These are phyloP conservation scores for Termitomyces sp. DNA, from an alignment of 768 basidiomycete species.

Conservation along the genomic window DNA sequence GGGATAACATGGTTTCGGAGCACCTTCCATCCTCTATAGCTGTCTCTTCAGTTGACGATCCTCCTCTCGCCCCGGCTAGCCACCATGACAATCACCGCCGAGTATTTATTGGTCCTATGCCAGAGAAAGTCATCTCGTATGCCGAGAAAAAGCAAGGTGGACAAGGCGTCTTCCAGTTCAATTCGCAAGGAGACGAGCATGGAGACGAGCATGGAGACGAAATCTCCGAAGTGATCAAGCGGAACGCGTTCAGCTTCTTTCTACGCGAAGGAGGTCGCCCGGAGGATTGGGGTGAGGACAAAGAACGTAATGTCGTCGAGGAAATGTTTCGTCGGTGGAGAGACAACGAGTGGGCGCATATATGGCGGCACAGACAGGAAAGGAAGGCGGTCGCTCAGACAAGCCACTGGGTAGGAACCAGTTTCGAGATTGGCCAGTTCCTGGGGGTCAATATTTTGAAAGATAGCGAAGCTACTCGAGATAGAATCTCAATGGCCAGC, in stretches of 20 bases:
- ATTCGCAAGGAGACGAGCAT: slow-evolving; percentile 19
- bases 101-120: slow-evolving; percentile 76
- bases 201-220: slow-evolving; percentile 29
- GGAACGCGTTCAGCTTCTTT: slow-evolving; percentile 64
- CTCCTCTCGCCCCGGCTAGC: slow-evolving; percentile 5
- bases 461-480: slow-evolving; percentile 21
- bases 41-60: slow-evolving; percentile 8
- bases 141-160: slow-evolving; percentile 31
- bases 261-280: slow-evolving; percentile 57
- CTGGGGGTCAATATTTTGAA: slow-evolving; percentile 64
- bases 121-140: slow-evolving; percentile 50
- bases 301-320: slow-evolving; percentile 46
- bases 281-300: slow-evolving; percentile 64
- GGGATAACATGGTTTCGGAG: slow-evolving; percentile 7
- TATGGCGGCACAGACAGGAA: slow-evolving; percentile 35
- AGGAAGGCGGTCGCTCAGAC: slow-evolving; percentile 17
- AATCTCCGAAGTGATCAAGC: slow-evolving; percentile 47
- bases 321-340: slow-evolving; percentile 63
- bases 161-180: slow-evolving; percentile 20
- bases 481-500: slow-evolving; percentile 7
- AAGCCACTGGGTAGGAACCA: slow-evolving; percentile 63
- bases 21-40: slow-evolving; percentile 16
- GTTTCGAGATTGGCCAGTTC: slow-evolving; percentile 77
- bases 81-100: slow-evolving; percentile 40
- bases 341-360: slow-evolving; percentile 61